phyloP scores from a whole-genome alignment of 805 yeast genomes.

The Hanseniaspora lachancei region DNA sequence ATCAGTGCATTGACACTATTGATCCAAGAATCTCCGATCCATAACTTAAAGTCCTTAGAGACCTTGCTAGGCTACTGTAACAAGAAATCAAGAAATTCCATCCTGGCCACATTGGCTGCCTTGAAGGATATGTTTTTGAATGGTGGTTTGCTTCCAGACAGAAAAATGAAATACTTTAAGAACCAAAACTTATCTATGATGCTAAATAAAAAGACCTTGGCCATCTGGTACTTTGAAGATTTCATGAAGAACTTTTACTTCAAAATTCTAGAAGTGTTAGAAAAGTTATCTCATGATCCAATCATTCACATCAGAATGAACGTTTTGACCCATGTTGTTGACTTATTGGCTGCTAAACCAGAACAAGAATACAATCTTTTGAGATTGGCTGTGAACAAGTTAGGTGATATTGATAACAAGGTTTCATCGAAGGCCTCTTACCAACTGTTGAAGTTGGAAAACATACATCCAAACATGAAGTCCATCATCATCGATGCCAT shows the following conservation, averaged over 20 bases:
- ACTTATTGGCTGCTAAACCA: constrained; percentile 70
- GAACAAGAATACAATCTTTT: constrained; percentile 91
- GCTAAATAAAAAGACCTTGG: constrained; percentile 43
- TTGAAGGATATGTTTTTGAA: constrained; percentile 74
- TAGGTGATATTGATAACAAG: constrained; percentile 85
- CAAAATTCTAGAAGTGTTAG: constrained; percentile 61
- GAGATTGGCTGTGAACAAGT: constrained; percentile 78
- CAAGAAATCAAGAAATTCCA: constrained; percentile 86
- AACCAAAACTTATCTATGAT: constrained; percentile 47
- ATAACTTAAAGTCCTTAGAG: constrained; percentile 72
- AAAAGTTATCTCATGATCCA: constrained; percentile 76
- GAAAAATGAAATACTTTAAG: constrained; percentile 68
- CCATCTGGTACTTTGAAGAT: constrained; percentile 78
- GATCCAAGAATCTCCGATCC: constrained; percentile 90
- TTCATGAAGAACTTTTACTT: constrained; percentile 67
- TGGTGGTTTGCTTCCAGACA: constrained; percentile 65
- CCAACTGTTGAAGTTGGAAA: constrained; percentile 64
- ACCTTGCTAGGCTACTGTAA: constrained; percentile 65
- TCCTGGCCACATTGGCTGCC: constrained; percentile 80
- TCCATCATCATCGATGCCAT: constrained; percentile 63
- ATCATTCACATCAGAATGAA: constrained; percentile 76
- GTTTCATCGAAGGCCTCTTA: constrained; percentile 82
- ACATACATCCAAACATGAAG: constrained; percentile 94
- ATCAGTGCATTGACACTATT: constrained; percentile 85
- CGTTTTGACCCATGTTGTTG: constrained; percentile 63